phyloP scores from a whole-genome alignment of 805 yeast genomes.

The Candida hispaniensis region DNA sequence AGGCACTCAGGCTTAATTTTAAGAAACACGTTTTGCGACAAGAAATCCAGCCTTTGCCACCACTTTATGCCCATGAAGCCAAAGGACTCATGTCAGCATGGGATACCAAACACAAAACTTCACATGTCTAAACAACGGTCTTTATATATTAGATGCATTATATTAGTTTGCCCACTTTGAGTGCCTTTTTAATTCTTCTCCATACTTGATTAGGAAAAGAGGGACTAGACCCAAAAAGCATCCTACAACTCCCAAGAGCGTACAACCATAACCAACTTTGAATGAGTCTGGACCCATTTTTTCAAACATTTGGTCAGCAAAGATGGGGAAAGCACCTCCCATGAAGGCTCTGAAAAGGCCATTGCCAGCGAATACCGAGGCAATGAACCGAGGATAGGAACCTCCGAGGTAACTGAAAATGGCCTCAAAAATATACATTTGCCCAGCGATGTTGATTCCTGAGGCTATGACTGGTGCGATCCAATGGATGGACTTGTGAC shows the following conservation, averaged over 20 bases:
- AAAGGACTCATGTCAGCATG: conserved; percentile 1
- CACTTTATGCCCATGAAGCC: conserved; percentile 12
- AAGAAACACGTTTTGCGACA: conserved; percentile 19
- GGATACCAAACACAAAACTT: neutral
- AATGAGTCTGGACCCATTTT: conserved; percentile 31
- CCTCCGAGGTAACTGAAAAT: conserved; percentile 40
- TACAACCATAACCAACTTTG: conserved; percentile 47
- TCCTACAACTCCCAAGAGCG: conserved; percentile 29
- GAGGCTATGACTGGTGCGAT: conserved; percentile 39
- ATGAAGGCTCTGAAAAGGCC: conserved; percentile 38
- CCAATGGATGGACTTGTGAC: conserved; percentile 37
- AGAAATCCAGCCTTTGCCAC: conserved; percentile 18
- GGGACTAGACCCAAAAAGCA: conserved; percentile 6
- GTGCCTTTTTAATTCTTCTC: conserved; percentile 1
- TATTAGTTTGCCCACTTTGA: conserved; percentile 12
- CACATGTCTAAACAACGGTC: too few species aligned
- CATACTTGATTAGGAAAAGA: conserved; percentile 1
- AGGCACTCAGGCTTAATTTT: conserved; percentile 23
- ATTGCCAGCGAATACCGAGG: conserved; percentile 48
- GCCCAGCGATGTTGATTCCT: conserved; percentile 32
- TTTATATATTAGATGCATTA: too few species aligned
- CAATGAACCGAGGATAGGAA: conserved; percentile 40
- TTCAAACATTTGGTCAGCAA: conserved; percentile 46
- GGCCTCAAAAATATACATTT: conserved; percentile 42
- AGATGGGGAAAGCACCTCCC: conserved; percentile 49